Evolutionary conservation across 768 basidiomycete species (phyloP).

Genomic region (Agrocybe pediades): DNA sequence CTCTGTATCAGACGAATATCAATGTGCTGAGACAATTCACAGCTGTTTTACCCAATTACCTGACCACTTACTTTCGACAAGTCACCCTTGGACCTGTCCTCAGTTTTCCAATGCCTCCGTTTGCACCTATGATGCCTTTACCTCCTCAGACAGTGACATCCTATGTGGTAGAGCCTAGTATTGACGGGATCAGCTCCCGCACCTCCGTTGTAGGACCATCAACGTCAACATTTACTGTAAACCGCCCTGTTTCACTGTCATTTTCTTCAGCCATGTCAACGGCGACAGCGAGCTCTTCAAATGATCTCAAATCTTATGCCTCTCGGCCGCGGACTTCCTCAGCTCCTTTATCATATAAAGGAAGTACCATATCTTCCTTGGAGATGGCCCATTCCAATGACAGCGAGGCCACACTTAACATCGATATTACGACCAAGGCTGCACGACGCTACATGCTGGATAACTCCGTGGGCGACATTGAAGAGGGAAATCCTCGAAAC

Average conservation of each 20-base stretch:
- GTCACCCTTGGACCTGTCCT: slow-evolving; percentile 62
- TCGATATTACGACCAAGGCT: slow-evolving; percentile 21
- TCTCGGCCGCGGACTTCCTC: slow-evolving; percentile 30
- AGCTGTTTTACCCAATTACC: slow-evolving; percentile 71
- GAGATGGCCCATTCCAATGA: slow-evolving; percentile 8
- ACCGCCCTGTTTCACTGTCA: slow-evolving; percentile 50
- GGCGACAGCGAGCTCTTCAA: slow-evolving; percentile 36
- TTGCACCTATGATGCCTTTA: slow-evolving; percentile 62
- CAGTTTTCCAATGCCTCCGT: slow-evolving; percentile 69
- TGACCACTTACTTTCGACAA: slow-evolving; percentile 71
- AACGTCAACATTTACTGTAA: slow-evolving; percentile 25
- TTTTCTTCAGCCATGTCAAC: slow-evolving; percentile 52
- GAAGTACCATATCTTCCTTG: slow-evolving; percentile 19
- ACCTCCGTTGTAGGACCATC: slow-evolving; percentile 36
- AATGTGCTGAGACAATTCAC: neutral
- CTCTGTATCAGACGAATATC: neutral
- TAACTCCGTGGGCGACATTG: slow-evolving; percentile 45
- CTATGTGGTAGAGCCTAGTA: slow-evolving; percentile 36
- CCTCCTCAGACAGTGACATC: slow-evolving; percentile 45
- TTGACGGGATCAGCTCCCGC: slow-evolving; percentile 35
- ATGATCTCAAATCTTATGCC: slow-evolving; percentile 23
- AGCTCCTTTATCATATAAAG: slow-evolving; percentile 32
- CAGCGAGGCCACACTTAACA: neutral
- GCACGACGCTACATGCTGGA: slow-evolving; percentile 47
- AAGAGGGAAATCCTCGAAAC: slow-evolving; percentile 30